phyloP scores from a whole-genome alignment of 1,284 basidiomycete species.

The Ustilago bromivora region DNA sequence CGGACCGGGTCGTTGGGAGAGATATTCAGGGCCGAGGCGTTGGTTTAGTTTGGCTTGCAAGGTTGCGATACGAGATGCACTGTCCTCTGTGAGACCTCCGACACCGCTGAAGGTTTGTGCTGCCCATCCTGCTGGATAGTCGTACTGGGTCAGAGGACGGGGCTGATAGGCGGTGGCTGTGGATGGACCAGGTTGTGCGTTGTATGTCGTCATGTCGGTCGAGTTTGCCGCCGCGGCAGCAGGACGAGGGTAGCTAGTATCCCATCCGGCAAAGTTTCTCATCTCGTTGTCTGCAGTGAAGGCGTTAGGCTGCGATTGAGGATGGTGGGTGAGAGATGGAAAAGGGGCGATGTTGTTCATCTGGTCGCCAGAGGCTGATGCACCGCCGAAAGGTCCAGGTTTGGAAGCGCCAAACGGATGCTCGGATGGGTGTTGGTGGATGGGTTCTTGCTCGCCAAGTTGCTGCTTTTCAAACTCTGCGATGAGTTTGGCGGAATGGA shows the following conservation, averaged over 20 bases:
- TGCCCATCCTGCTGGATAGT: constrained; percentile 54
- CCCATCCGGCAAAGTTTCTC: constrained; percentile 31
- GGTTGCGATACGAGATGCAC: constrained; percentile 73
- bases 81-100: constrained; percentile 52
- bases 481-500: constrained; percentile 47
- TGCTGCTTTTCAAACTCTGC: constrained; percentile 47
- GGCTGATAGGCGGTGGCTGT: constrained; percentile 14
- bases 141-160: constrained; percentile 40
- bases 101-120: constrained; percentile 31
- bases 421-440: constrained; percentile 31
- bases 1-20: constrained; percentile 88
- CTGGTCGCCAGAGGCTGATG: neutral
- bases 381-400: constrained; percentile 46
- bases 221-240: constrained; percentile 4
- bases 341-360: neutral
- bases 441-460: neutral
- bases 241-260: constrained; percentile 18
- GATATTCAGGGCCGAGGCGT: constrained; percentile 91
- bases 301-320: neutral
- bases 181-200: constrained; percentile 12
- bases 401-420: constrained; percentile 38
- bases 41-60: constrained; percentile 86
- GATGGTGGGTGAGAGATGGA: neutral
- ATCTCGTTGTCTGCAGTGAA: constrained; percentile 21
- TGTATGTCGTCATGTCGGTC: constrained; percentile 3